A percentile compares a stretch with the other conserved stretches of the same genome.
phyloP scores from a whole-genome alignment of 345 rosid genomes.

The Hypericum androsaemum region DNA sequence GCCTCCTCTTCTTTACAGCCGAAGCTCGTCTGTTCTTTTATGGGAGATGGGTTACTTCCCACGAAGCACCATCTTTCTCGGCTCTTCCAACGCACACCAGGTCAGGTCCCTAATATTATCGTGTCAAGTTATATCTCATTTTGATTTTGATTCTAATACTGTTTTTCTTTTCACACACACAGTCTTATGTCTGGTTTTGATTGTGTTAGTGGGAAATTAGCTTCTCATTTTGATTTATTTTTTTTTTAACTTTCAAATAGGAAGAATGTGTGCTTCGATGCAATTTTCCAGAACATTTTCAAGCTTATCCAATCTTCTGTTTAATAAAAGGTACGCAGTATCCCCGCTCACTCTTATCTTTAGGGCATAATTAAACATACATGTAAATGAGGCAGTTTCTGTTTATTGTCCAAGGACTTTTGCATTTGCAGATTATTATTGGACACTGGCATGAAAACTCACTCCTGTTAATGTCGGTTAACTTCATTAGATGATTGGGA shows the following conservation, averaged over 20 bases:
- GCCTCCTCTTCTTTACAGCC: constrained; percentile 52
- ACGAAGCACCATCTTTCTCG: constrained; percentile 40
- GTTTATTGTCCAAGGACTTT: not conserved
- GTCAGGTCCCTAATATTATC: constrained; percentile 14
- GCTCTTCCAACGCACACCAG: constrained; percentile 39
- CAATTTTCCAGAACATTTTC: constrained; percentile 50
- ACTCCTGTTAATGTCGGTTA: too few relatives aligned
- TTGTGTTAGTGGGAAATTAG: too few relatives aligned
- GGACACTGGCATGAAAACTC: too few relatives aligned
- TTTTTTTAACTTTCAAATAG: constrained; percentile 21
- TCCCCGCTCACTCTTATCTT: not conserved
- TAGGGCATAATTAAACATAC: not conserved
- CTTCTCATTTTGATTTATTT: not conserved
- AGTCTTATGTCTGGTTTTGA: too few relatives aligned
- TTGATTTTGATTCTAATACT: too few relatives aligned
- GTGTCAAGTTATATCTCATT: not conserved
- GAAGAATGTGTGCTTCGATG: constrained; percentile 53
- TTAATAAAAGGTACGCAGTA: constrained; percentile 53
- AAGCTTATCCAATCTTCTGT: constrained; percentile 54
- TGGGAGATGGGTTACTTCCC: constrained; percentile 36
- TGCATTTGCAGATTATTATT: too few relatives aligned
- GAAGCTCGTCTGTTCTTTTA: constrained; percentile 46
- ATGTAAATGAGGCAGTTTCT: not conserved
- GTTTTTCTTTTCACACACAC: too few relatives aligned
- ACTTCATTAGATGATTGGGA: too few relatives aligned